Evolutionary conservation across 139 green algal genomes (phyloP), one percentile per base, ranked within the genome.

Genomic region (Chlamydomonas sp.): DNA sequence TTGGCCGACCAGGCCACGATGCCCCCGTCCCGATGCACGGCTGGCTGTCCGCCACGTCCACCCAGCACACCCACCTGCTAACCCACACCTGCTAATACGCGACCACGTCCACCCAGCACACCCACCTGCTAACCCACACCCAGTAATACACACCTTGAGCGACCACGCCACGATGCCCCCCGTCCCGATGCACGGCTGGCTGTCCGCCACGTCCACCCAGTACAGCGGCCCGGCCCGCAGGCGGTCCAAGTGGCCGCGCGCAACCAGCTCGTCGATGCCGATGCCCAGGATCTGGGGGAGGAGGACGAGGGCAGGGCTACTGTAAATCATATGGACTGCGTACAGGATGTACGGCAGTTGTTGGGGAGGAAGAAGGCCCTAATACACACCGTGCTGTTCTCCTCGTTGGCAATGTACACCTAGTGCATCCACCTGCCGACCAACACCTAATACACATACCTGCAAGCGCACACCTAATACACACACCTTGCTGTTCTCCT

Each of bases 151-250:
- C 75, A 79, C 82, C 68, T 90, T 94, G 31, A 94, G 86, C 66
- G 88, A 80, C 92, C 92, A 94, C 14, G 86, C 88, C 63, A 90
- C 73, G 80, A 93, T 91, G 61, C 92, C 92, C 15, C 93, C 95
- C 1, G 95, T 97, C 72, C 95, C 95, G 15, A 97, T 95, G 89
- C 94, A 96, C 1, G 95, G 95, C 92, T 96, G 92, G 76, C 87
- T 93, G 84, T 96, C 92, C 4, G 94, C 93, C 18, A 91, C 93
- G 77, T 96, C 94, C 79, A 96, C 87, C 94, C 84, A 89, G 84
- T 89, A 92, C 69, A 89, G 79, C 7, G 89, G 89, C 31, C 89
- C 89, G 0, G 63, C 5, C 69, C 72, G 59, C 20, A 92, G 86
- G 82, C 83, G 67, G n/a, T 96, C 88, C 79, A 97, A 81, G 16